Base-by-base conservation (phyloP, 176 grass and related monocot species). In the Leersia perrieri region DNA sequence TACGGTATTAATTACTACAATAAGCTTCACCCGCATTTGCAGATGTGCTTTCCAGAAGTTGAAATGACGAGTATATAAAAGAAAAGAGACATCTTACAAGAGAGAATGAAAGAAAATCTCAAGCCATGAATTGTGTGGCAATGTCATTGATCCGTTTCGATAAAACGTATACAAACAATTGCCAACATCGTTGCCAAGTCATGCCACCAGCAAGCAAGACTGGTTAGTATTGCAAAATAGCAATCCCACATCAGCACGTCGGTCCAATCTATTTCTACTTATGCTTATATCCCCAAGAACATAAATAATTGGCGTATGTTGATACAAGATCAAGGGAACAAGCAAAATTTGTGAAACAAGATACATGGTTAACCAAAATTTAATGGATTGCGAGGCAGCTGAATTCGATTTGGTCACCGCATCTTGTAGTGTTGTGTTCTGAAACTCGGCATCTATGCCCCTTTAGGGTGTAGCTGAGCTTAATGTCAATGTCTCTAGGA, bases 381-480 rank as follows among this genome's bases (percentile, higher is more conserved):
- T 22, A 51, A 55, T 71, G 18, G 16, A 7, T 66, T 70, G n/a
- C 35, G 12, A 8, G 16, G 12, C 18, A 73, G 75, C 58, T 86
- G 27, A 39, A 29, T 44, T 60, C 2, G 20, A 58, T 7, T 67
- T 28, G 45, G 47, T 94, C 76, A 98, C 66, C 96, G 88, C 96
- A 99, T 99, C 85, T 95, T 99, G 76, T 91, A 99, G 89, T 91
- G 82, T 31, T 99, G 96, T 32, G 90, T 99, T 79, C 90, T 28
- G 88, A 90, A 22, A 90, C 78, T 63, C 95, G 84, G 18, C 78
- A 85, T 25, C 82, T 91, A 12, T 85, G 60, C 29, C 92, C 96
- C 68, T 93, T 85, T 76, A 95, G 80, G 9, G 84, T 86, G 75
- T 99, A 99, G 12, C 88, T 95, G 63, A 99, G 86, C 39, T 80